Percentiles rank a stretch among this genome's conserved stretches.
Evolutionary conservation across 257 asterid genomes (phyloP).

Genomic region (Fraxinus excelsior): DNA sequence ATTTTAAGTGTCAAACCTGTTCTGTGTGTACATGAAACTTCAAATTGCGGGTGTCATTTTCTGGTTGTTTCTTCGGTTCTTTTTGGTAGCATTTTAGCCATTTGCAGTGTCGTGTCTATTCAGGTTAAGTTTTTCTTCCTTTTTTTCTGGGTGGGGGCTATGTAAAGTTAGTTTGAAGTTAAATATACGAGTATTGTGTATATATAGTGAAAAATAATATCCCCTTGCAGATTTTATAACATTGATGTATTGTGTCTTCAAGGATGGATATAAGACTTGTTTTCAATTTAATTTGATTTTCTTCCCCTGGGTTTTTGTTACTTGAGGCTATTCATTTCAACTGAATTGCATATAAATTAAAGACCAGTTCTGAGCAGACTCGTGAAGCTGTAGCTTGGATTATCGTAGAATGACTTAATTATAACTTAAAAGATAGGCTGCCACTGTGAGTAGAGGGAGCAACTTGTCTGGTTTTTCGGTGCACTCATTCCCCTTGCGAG

Average conservation of each 20-base stretch:
- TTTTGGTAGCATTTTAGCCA: constrained; percentile 28
- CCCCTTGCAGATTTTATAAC: neutral
- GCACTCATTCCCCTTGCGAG: no score
- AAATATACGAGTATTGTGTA: neutral
- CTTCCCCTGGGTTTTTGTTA: neutral
- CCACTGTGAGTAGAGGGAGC: no score
- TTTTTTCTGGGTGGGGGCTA: constrained; percentile 16
- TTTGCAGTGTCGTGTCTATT: constrained; percentile 13
- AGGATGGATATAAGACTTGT: neutral
- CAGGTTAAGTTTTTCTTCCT: constrained; percentile 21
- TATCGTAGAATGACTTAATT: no score
- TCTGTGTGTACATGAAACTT: neutral
- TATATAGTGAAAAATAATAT: neutral
- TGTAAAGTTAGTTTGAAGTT: constrained; percentile 16
- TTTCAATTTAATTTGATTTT: no score
- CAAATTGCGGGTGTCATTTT: neutral
- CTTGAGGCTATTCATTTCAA: neutral
- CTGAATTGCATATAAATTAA: no score
- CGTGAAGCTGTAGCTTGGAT: no score
- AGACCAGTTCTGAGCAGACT: no score
- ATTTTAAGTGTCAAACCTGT: neutral
- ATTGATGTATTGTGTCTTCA: neutral
- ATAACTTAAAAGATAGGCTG: no score
- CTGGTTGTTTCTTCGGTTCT: constrained; percentile 19
- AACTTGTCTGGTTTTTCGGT: no score